Evolutionary conservation across 805 yeast genomes (phyloP).

Genomic region (Maudiozyma barnettii): DNA sequence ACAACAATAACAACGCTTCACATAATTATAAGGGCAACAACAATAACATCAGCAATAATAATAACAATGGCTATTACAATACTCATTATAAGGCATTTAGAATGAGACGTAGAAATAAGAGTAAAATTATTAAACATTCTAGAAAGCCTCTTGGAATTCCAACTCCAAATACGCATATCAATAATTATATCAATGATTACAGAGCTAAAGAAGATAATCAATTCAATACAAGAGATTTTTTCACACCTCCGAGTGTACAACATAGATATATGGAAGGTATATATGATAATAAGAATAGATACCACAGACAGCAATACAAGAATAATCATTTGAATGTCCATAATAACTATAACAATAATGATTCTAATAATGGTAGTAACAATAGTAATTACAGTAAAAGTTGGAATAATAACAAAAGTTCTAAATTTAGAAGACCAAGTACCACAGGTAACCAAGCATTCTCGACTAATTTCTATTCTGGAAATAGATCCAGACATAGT

Average conservation of each 20-base stretch:
- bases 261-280: constrained; percentile 61
- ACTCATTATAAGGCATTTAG: constrained; percentile 21
- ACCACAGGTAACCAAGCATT: constrained; percentile 14
- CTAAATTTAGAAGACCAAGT: constrained; percentile 17
- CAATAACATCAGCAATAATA: constrained; percentile 6
- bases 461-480: constrained; percentile 4
- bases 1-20: no score
- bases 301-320: constrained; percentile 21
- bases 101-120: constrained; percentile 17
- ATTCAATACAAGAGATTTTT: constrained; percentile 61
- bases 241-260: constrained; percentile 68
- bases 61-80: constrained; percentile 8
- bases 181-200: constrained; percentile 32
- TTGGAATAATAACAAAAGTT: constrained; percentile 4
- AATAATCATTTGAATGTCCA: constrained; percentile 1
- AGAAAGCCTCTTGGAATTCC: constrained; percentile 60
- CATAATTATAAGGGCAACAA: constrained; percentile 4
- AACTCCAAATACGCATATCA: constrained; percentile 40
- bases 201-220: constrained; percentile 14
- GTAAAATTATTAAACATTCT: constrained; percentile 27
- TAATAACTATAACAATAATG: constrained; percentile 4
- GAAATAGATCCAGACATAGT: constrained; percentile 5
- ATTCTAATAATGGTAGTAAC: constrained; percentile 1
- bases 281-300: constrained; percentile 30
- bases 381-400: constrained; percentile 2